Evolutionary conservation across 73 alveolate genomes (phyloP), one percentile per base, ranked within the genome.

Genomic region (Symbiodinium pilosum): DNA sequence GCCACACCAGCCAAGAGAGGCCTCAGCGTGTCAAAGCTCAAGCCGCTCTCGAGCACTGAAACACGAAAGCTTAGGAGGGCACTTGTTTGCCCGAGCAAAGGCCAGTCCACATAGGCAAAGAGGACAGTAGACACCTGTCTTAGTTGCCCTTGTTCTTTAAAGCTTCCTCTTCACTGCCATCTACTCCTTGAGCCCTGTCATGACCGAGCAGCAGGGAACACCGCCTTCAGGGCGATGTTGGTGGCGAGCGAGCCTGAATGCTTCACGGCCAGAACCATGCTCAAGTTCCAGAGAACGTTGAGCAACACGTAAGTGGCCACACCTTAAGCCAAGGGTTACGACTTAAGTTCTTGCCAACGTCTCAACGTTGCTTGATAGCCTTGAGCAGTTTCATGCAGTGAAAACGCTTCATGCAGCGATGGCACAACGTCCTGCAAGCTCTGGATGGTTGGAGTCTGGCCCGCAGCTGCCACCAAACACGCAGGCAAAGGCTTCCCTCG

Each of bases 101-200:
- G 96, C 96, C 96, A 89, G 77, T 64, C 87, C 36, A 89, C 87
- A 42, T 89, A 89, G 41, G 83, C 96, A 12, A 69, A 68, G 28
- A 89, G 96, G n/a, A 89, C 96, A 21, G 96, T 89, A 26, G 96
- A 89, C 75, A 89, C 96, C 96, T 89, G 73, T 26, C 73, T 14
- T 20, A 16, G 73, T 32, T 32, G 5, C 26, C 34, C 73, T 56
- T 56, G 34, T 56, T 56, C 73, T 56, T 5, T 32, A 56, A 56
- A 56, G 73, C 73, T 8, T 56, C 9, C 73, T 8, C 73, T 56
- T 20, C 73, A 5, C 73, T 56, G 73, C 73, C 73, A 20, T 32
- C 32, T 3, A 32, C 6, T 3, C n/a, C n/a, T 56, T 47, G 64
- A 56, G 34, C 73, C 73, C 73, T 56, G 3, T 43, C 56, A 39